These are phyloP conservation scores for Saturnispora gosingensis DNA, from an alignment of 805 yeast genomes.

Conservation along the genomic window DNA sequence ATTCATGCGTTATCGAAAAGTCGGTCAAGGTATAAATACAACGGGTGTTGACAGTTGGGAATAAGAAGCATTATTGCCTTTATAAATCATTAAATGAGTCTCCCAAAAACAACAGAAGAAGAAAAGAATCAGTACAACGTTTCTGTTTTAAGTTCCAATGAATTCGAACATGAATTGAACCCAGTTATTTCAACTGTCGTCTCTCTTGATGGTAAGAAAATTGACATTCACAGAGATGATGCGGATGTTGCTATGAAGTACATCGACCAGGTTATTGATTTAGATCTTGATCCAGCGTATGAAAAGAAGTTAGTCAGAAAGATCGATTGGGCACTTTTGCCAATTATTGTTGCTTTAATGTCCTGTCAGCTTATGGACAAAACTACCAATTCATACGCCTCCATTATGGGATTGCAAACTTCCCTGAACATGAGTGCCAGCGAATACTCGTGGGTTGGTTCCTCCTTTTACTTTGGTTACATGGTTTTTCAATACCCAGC, in stretches of 20 bases:
- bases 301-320: constrained; percentile 23
- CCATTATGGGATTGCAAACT: constrained; percentile 44
- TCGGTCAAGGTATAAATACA: neutral
- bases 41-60: neutral
- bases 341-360: constrained; percentile 41
- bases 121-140: neutral
- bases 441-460: constrained; percentile 26
- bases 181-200: constrained; percentile 11
- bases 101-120: neutral
- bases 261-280: constrained; percentile 2
- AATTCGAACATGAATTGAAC: constrained; percentile 1
- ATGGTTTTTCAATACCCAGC: constrained; percentile 46
- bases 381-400: constrained; percentile 42
- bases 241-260: constrained; percentile 12
- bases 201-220: constrained; percentile 8
- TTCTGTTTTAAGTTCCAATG: neutral
- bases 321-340: constrained; percentile 42
- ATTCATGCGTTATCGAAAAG: neutral
- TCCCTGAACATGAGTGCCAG: constrained; percentile 41
- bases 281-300: constrained; percentile 7
- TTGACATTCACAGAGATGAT: constrained; percentile 11
- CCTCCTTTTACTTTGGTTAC: constrained; percentile 31
- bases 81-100: neutral
- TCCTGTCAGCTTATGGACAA: constrained; percentile 56
- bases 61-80: neutral